Percentiles rank a stretch among this genome's conserved stretches.
phyloP scores from a whole-genome alignment of 164 flowering plant species.

The Saururus chinensis region DNA sequence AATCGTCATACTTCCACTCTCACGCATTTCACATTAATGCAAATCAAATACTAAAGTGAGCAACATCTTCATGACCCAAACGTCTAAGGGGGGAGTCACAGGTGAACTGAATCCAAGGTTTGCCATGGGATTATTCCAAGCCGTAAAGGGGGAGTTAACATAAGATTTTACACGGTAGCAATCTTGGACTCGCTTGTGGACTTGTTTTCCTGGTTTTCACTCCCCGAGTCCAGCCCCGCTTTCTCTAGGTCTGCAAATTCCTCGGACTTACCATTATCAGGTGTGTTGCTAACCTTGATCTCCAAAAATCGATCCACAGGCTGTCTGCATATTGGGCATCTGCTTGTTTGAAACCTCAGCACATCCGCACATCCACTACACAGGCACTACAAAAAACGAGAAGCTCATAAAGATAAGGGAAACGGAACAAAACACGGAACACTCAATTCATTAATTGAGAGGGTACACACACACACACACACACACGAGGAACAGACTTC shows the following conservation, averaged over 20 bases:
- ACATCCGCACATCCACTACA: constrained; percentile 92
- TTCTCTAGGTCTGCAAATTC: not conserved
- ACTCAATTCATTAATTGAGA: not conserved
- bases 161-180: too few relatives aligned
- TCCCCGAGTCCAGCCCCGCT: not conserved
- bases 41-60: too few relatives aligned
- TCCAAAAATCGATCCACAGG: constrained; percentile 84
- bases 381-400: constrained; percentile 66
- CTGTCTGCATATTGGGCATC: constrained; percentile 95
- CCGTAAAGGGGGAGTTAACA: too few relatives aligned
- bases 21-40: too few relatives aligned
- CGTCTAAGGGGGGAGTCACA: too few relatives aligned
- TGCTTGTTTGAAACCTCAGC: constrained; percentile 71
- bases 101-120: too few relatives aligned
- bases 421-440: not conserved
- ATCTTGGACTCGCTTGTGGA: not conserved
- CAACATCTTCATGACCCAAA: too few relatives aligned
- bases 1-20: too few relatives aligned
- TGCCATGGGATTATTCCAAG: too few relatives aligned
- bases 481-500: not conserved
- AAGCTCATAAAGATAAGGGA: not conserved
- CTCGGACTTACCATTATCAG: constrained; percentile 9
- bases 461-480: not conserved
- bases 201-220: not conserved
- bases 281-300: constrained; percentile 60